phyloP scores from a whole-genome alignment of 352 stramenopile species.

The Phytophthora aleatoria region DNA sequence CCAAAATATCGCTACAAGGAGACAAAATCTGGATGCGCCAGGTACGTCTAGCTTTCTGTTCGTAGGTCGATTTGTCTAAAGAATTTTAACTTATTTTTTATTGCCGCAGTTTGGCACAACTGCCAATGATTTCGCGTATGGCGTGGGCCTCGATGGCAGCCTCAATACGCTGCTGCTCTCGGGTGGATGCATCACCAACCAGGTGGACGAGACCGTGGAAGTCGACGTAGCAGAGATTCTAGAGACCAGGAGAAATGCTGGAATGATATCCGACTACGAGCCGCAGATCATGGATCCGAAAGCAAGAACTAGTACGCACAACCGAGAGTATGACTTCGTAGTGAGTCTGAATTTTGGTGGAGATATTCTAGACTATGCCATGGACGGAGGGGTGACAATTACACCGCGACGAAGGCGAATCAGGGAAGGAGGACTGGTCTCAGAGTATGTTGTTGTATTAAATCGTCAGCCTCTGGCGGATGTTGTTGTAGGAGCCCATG shows the following conservation, averaged over 20 bases:
- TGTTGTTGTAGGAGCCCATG: conserved; percentile 48
- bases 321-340: conserved; percentile 56
- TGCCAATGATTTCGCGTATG: conserved; percentile 64
- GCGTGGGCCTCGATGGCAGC: conserved; percentile 45
- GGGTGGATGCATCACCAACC: conserved; percentile 46
- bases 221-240: conserved; percentile 43
- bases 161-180: conserved; percentile 67
- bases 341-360: conserved; percentile 55
- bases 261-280: conserved; percentile 39
- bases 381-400: conserved; percentile 72
- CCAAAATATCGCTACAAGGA: conserved; percentile 55
- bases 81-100: not conserved
- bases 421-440: conserved; percentile 48
- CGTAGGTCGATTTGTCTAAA: not conserved
- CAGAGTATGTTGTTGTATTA: conserved; percentile 70
- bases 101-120: conserved; percentile 62
- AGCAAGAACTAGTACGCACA: conserved; percentile 22
- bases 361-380: conserved; percentile 71
- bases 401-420: conserved; percentile 52
- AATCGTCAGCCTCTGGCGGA: conserved; percentile 63
- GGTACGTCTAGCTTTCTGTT: conserved; percentile 18
- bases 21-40: conserved; percentile 74
- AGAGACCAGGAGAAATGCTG: conserved; percentile 41
- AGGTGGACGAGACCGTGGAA: conserved; percentile 50
- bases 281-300: conserved; percentile 56